These are phyloP conservation scores for Candida albicans DNA, from an alignment of 1,139 yeast species.

Conservation along the genomic window DNA sequence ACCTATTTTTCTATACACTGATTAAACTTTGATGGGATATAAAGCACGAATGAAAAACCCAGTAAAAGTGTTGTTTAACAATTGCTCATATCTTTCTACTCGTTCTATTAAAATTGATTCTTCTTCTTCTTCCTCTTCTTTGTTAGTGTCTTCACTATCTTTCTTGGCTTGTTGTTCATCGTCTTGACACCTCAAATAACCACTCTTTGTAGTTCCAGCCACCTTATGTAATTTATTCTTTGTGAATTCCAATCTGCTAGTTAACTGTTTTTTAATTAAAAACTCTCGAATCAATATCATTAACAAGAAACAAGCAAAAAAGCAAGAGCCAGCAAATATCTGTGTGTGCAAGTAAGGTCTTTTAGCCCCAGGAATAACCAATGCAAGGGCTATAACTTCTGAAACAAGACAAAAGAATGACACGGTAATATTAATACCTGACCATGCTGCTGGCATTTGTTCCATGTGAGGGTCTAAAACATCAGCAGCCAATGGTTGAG, in stretches of 20 bases:
- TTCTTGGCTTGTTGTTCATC: background rate
- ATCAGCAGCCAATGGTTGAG: constrained; percentile 61
- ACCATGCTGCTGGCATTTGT: constrained; percentile 60
- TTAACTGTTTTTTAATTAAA: constrained; percentile 22
- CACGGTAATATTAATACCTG: constrained; percentile 51
- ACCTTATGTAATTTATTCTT: constrained; percentile 8
- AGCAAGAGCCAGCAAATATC: constrained; percentile 55
- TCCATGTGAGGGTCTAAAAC: constrained; percentile 40
- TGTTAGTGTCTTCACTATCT: background rate
- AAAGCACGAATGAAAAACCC: constrained; percentile 20
- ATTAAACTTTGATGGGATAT: constrained; percentile 27
- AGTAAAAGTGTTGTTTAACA: constrained; percentile 14
- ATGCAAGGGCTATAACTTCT: constrained; percentile 50
- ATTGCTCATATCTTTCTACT: constrained; percentile 20
- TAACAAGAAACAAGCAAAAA: constrained; percentile 30
- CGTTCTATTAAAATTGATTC: constrained; percentile 19
- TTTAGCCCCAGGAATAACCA: constrained; percentile 26
- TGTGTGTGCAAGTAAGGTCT: constrained; percentile 61
- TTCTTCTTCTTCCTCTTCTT: constrained; percentile 11
- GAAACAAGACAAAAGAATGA: constrained; percentile 47
- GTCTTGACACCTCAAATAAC: constrained; percentile 10
- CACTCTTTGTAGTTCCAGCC: constrained; percentile 8
- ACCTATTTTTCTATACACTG: background rate
- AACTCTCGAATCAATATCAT: constrained; percentile 34
- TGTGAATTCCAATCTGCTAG: constrained; percentile 14